Evolutionary conservation across 2,329 filamentous ascomycete species (phyloP).

Genomic region (Aspergillus sp.): DNA sequence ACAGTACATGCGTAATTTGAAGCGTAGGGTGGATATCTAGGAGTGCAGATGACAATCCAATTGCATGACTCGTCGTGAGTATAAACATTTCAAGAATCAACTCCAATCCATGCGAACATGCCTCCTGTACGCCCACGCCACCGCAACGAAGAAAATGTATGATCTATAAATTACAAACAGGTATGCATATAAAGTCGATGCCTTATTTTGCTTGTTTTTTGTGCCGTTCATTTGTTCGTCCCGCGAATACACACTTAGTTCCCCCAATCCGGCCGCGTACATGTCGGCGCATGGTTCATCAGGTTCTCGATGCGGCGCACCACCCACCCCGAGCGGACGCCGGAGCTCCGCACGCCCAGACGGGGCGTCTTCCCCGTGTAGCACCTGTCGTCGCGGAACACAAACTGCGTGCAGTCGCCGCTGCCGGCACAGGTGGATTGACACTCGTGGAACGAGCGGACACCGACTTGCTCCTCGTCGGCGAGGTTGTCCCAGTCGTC

Average conservation of each 20-base stretch:
- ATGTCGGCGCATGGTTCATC: conserved; percentile 27
- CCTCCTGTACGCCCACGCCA: not conserved
- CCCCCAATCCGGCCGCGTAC: conserved; percentile 28
- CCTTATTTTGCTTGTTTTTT: not conserved
- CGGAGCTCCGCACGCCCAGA: conserved; percentile 25
- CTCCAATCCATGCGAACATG: not conserved
- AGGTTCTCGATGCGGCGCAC: conserved; percentile 27
- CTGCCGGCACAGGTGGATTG: conserved; percentile 25
- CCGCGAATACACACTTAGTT: conserved; percentile 6
- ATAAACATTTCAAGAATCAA: not conserved
- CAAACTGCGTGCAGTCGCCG: conserved; percentile 31
- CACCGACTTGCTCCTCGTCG: conserved; percentile 27
- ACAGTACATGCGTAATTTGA: no score
- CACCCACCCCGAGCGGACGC: conserved; percentile 33
- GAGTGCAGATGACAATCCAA: no score
- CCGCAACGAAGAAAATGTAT: not conserved
- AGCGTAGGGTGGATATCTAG: no score
- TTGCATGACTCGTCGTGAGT: no score
- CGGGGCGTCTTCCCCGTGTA: conserved; percentile 31
- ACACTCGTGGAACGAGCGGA: conserved; percentile 31
- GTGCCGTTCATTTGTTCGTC: no score
- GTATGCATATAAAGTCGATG: not conserved
- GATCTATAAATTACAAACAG: not conserved
- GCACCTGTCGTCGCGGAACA: conserved; percentile 28
- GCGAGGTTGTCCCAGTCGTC: conserved; percentile 38